These are phyloP conservation scores for Smittium culicis DNA, from an alignment of 371 early-diverging fungal genomes.

Conservation along the genomic window DNA sequence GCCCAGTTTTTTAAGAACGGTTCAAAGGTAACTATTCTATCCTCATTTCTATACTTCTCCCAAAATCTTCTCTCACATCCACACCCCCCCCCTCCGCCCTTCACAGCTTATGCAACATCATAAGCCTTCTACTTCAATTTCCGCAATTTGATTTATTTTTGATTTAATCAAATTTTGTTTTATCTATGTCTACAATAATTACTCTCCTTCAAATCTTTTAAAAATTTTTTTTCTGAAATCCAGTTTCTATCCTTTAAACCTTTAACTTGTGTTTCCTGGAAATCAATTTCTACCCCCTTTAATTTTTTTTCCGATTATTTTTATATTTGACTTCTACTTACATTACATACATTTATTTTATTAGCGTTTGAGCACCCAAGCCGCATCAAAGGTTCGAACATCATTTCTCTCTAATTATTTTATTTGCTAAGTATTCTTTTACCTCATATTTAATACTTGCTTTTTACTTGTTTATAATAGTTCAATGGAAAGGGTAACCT, in stretches of 20 bases:
- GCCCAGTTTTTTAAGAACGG: slow-evolving; percentile 20
- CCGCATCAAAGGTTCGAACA: slow-evolving; percentile 18
- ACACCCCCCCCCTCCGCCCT: too few relatives aligned
- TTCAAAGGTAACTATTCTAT: slow-evolving; percentile 17
- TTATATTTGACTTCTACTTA: too few relatives aligned
- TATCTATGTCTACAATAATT: background rate
- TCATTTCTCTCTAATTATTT: too few relatives aligned
- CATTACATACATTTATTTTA: too few relatives aligned
- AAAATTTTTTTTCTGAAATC: too few relatives aligned
- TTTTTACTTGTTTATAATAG: background rate
- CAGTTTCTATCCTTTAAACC: too few relatives aligned
- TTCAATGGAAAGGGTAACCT: slow-evolving; percentile 16
- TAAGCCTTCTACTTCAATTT: too few relatives aligned
- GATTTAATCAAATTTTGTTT: background rate
- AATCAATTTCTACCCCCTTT: background rate
- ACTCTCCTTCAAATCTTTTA: background rate
- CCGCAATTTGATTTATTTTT: too few relatives aligned
- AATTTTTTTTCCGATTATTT: slow-evolving; percentile 4
- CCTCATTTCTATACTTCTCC: background rate
- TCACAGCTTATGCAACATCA: too few relatives aligned
- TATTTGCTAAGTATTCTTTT: background rate
- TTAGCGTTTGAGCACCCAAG: slow-evolving; percentile 18
- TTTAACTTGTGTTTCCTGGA: too few relatives aligned
- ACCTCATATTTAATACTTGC: background rate
- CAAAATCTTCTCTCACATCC: too few relatives aligned